phyloP scores from a whole-genome alignment of 768 basidiomycete genomes.

The Lentinula sp. region DNA sequence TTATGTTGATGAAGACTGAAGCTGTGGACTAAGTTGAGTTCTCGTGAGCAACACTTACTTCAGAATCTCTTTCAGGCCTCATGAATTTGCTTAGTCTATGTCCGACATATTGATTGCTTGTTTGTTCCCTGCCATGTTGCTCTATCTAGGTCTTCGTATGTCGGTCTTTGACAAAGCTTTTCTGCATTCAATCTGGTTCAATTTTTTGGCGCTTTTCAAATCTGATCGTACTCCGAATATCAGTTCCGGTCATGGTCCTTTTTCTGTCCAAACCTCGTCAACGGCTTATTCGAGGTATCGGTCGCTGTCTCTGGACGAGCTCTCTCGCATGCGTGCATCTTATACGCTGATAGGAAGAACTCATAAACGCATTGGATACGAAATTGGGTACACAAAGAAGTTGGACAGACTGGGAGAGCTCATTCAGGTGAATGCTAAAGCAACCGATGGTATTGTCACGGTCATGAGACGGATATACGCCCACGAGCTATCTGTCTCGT shows the following conservation, averaged over 20 bases:
- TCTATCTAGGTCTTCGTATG: constrained; percentile 6
- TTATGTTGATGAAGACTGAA: too few relatives aligned
- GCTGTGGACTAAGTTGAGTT: too few relatives aligned
- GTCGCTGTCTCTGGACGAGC: constrained; percentile 33
- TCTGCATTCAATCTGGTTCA: constrained; percentile 20
- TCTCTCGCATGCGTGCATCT: constrained; percentile 32
- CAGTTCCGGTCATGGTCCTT: constrained; percentile 16
- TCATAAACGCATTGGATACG: constrained; percentile 43
- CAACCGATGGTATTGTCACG: constrained; percentile 34
- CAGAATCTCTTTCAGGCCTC: too few relatives aligned
- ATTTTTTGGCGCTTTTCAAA: constrained; percentile 19
- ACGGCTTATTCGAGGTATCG: constrained; percentile 39
- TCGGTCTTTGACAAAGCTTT: constrained; percentile 5
- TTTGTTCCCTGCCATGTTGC: constrained; percentile 28
- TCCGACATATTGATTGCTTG: constrained; percentile 33
- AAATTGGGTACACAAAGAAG: constrained; percentile 50
- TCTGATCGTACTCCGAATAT: constrained; percentile 10
- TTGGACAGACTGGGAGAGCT: constrained; percentile 33
- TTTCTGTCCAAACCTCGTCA: constrained; percentile 40
- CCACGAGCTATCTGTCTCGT: not conserved
- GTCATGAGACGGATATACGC: constrained; percentile 18
- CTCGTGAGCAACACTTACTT: too few relatives aligned
- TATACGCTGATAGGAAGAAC: constrained; percentile 41
- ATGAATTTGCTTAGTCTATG: not conserved
- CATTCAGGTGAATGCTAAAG: constrained; percentile 21